These are phyloP conservation scores for Rhizoclosmatium sp. DNA, from an alignment of 192 early-diverging fungal species.

Conservation along the genomic window DNA sequence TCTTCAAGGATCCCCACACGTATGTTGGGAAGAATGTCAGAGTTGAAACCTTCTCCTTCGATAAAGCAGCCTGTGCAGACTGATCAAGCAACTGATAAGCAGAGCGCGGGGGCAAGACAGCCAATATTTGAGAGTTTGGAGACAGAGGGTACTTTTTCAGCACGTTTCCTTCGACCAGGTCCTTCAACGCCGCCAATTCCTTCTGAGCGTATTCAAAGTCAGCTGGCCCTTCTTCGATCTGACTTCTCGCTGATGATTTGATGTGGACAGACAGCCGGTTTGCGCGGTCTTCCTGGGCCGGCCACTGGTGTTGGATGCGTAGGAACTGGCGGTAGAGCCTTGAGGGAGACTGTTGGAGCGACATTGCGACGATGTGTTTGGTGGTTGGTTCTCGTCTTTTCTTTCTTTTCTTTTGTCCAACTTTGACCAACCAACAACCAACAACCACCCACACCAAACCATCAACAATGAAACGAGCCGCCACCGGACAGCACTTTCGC, in stretches of 20 bases:
- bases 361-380: background rate
- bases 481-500: background rate
- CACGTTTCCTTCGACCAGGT: background rate
- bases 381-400: background rate
- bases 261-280: conserved; percentile 17
- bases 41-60: conserved; percentile 22
- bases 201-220: conserved; percentile 7
- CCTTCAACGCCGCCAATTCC: background rate
- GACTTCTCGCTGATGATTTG: background rate
- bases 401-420: background rate
- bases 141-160: conserved; percentile 9
- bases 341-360: background rate
- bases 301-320: conserved; percentile 12
- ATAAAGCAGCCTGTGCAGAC: conserved; percentile 15
- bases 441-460: background rate
- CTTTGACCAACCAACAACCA: background rate
- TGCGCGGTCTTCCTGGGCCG: conserved; percentile 21
- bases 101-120: conserved; percentile 16
- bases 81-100: conserved; percentile 24
- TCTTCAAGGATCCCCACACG: conserved; percentile 12
- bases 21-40: conserved; percentile 34
- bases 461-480: background rate
- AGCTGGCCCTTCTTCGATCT: background rate
- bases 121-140: background rate
- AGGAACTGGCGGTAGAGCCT: conserved; percentile 17